phyloP scores from a whole-genome alignment of 495 filamentous ascomycete species.

The Neurospora sp. region DNA sequence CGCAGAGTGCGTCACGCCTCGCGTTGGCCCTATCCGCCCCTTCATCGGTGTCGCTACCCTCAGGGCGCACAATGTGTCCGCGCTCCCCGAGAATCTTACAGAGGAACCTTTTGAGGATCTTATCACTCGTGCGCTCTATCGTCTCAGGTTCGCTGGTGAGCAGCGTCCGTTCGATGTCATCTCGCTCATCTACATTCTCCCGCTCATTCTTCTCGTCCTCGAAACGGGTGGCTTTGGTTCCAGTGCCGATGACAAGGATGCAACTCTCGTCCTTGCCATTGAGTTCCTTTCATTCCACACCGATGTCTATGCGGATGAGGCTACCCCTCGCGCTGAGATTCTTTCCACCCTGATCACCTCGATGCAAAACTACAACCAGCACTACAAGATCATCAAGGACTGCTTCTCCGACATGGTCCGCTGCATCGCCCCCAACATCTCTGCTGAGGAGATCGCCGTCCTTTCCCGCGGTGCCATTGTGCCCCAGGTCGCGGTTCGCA shows the following conservation, averaged over 20 bases:
- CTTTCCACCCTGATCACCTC: conserved; percentile 58
- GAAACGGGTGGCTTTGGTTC: conserved; percentile 67
- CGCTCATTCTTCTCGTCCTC: conserved; percentile 67
- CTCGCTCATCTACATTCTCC: conserved; percentile 77
- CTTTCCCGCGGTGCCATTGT: conserved; percentile 69
- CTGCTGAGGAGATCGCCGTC: conserved; percentile 52
- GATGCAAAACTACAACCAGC: conserved; percentile 83
- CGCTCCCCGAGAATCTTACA: conserved; percentile 58
- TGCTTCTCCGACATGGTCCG: conserved; percentile 75
- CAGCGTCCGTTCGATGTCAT: conserved; percentile 83
- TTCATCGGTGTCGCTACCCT: conserved; percentile 86
- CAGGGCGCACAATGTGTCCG: conserved; percentile 60
- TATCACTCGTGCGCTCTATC: conserved; percentile 81
- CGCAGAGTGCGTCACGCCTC: conserved; percentile 57
- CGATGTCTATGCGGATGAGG: conserved; percentile 55
- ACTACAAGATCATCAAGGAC: conserved; percentile 91
- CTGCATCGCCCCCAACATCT: conserved; percentile 68
- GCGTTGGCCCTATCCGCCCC: conserved; percentile 64
- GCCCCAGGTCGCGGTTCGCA: conserved; percentile 66
- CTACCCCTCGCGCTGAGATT: conserved; percentile 66
- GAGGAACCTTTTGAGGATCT: conserved; percentile 77
- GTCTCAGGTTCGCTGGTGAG: conserved; percentile 79
- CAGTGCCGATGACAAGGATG: conserved; percentile 65
- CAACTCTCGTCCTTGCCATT: conserved; percentile 80
- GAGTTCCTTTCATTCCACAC: conserved; percentile 87